Evolutionary conservation across 495 filamentous ascomycete genomes (phyloP), one percentile per base, ranked within the genome.

Genomic region (Penicillium cinerascens): DNA sequence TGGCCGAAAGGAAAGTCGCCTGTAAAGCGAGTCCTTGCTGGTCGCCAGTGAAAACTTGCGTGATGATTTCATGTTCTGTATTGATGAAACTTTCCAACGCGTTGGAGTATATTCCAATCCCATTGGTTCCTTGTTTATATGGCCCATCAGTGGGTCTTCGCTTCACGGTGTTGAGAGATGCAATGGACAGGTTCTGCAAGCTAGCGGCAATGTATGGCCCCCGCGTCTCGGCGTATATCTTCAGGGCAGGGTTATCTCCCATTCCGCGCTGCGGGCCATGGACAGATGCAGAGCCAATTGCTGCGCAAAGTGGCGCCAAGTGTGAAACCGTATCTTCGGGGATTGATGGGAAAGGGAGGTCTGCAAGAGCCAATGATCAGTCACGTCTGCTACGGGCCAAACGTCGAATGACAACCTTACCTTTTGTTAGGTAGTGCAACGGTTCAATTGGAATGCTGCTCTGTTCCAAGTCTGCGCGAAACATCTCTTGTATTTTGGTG

Each of bases 51-150:
- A 97, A 97, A 42, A 97, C 81, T 43, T 79, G 81, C 56, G 83
- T 86, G 41, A 97, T 86, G 55, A 88, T 95, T 22, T 91, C 88
- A 68, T 95, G 90, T 67, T 99, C 93, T 26, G 89, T 82, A 20
- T 83, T 68, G 59, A 96, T 92, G 47, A 96, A 83, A 3, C 83
- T 86, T 67, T 96, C 91, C 73, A 97, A 81, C 2, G 86, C 88
- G 55, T 85, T 86, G 0, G 89, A 88, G 57, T 99, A 99, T 22
- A 85, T 88, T 0, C 87, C 88, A 56, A 97, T 95, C 15, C 90
- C 93, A 68, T 91, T 97, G 22, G 89, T 92, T n/a, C 91, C 92
- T 61, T 90, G 82, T 43, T 86, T 81, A 65, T 99, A 97, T 27
- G 92, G 81, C 1, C 87, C 87, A 60, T 92, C 89, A 0, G 83